Evolutionary conservation across 1,284 basidiomycete genomes (phyloP), one percentile per base, ranked within the genome.

Genomic region (Cronartium quercuum): DNA sequence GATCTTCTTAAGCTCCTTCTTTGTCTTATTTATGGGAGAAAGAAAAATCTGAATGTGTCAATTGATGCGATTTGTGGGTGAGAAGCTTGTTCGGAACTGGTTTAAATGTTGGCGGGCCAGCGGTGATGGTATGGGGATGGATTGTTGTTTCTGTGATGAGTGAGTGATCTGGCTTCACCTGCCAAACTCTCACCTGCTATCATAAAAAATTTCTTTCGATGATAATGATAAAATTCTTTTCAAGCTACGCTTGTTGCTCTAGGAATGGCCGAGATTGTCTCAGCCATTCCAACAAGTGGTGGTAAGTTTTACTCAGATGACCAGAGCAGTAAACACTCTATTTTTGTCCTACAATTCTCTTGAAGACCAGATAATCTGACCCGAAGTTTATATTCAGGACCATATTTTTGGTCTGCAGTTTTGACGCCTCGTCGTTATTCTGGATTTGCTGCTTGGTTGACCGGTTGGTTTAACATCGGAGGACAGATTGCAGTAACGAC

Each of bases 401-500:
- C 74, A 18, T 67, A 44, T 15, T 65, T 44, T 76, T 51, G 68
- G 76, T 68, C 75, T 1, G 76, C 77, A 0, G 60, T 77, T 12
- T 68, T 79, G 9, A 51, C 77, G 0, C 58, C 51, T n/a, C 77
- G 68, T 1, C 10, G 55, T 15, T 63, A 77, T 37, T 73, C 74
- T 9, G 66, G 77, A 18, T 76, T 77, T 55, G 75, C 76, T 0
- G 75, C 78, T 0, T 79, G 74, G 68, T 29, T 76, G 2, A 80
- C 79, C 0, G 82, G 81, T 10, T 82, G 79, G 88, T 90, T 90
- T 82, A 91, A 91, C 80, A 82, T 90, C 15, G 83, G 89, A 3
- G 88, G 88, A 2, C 65, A 77, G 57, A 89, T 90, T 0, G 89
- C 89, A 0, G 87, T 90, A 6, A 90, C 89, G 0, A 89, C 88